phyloP scores from a whole-genome alignment of 2,329 filamentous ascomycete species.

The Sporothrix schenckii region DNA sequence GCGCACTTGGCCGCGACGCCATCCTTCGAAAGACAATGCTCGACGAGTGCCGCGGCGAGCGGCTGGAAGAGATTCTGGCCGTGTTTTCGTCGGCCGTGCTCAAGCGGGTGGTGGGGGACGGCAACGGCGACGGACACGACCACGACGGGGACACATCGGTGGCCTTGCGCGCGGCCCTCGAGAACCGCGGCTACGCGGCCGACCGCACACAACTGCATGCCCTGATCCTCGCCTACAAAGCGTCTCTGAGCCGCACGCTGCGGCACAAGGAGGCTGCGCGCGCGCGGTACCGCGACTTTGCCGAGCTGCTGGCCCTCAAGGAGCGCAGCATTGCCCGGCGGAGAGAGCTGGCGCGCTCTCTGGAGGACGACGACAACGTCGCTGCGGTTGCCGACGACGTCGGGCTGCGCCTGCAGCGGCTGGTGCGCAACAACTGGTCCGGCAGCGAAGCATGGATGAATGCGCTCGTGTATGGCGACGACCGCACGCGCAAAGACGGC shows the following conservation, averaged over 20 bases:
- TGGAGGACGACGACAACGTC: slow-evolving; percentile 37
- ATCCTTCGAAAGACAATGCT: slow-evolving; percentile 92
- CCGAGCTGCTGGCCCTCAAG: slow-evolving; percentile 65
- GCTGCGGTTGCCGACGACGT: slow-evolving; percentile 45
- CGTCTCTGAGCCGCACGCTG: slow-evolving; percentile 63
- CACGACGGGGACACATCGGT: slow-evolving; percentile 25
- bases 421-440: slow-evolving; percentile 74
- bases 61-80: slow-evolving; percentile 82
- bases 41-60: slow-evolving; percentile 92
- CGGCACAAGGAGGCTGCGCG: slow-evolving; percentile 62
- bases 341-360: slow-evolving; percentile 50
- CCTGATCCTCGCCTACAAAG: slow-evolving; percentile 73
- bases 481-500: slow-evolving; percentile 54
- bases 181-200: slow-evolving; percentile 60
- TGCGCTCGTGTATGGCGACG: slow-evolving; percentile 68
- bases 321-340: slow-evolving; percentile 59
- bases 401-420: slow-evolving; percentile 58
- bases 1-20: slow-evolving; percentile 75
- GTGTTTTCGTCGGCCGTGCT: slow-evolving; percentile 83
- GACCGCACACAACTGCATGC: slow-evolving; percentile 61
- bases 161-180: slow-evolving; percentile 58
- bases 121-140: too few species aligned
- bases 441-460: slow-evolving; percentile 76
- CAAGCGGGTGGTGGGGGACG: slow-evolving; percentile 60
- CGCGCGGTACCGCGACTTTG: slow-evolving; percentile 64